phyloP scores from a whole-genome alignment of 1,139 yeast species.

The Lizanozyma gosingica region DNA sequence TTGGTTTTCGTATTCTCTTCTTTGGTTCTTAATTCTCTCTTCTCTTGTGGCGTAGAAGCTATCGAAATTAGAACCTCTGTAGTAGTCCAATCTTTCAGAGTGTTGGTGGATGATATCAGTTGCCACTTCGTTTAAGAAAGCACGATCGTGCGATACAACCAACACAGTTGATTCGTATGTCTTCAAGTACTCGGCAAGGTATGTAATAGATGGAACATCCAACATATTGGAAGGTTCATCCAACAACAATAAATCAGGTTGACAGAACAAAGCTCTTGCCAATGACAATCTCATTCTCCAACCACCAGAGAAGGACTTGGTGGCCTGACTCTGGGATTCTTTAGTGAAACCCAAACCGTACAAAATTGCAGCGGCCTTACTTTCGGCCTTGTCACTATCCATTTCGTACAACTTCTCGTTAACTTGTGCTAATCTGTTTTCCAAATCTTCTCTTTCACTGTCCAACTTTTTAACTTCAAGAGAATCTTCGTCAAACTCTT shows the following conservation, averaged over 20 bases:
- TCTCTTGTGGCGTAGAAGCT: slow-evolving; percentile 88
- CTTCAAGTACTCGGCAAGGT: slow-evolving; percentile 80
- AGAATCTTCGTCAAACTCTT: slow-evolving; percentile 75
- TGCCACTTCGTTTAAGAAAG: slow-evolving; percentile 94
- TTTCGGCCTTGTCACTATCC: slow-evolving; percentile 97
- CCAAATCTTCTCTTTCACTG: slow-evolving; percentile 82
- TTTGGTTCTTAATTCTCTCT: slow-evolving; percentile 88
- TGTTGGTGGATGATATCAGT: slow-evolving; percentile 97
- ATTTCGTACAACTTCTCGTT: slow-evolving; percentile 78
- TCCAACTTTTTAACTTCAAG: slow-evolving; percentile 74
- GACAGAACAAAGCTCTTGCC: slow-evolving; percentile 95
- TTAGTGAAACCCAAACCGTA: slow-evolving; percentile 89
- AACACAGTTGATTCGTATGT: slow-evolving; percentile 86
- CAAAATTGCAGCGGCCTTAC: slow-evolving; percentile 92
- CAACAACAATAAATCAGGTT: slow-evolving; percentile 82
- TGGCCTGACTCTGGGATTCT: slow-evolving; percentile 73
- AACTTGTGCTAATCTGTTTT: slow-evolving; percentile 65
- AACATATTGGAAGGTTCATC: slow-evolving; percentile 99
- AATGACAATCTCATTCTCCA: slow-evolving; percentile 99
- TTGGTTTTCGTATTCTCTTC: slow-evolving; percentile 93
- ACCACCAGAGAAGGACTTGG: slow-evolving; percentile 96
- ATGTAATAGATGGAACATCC: slow-evolving; percentile 98
- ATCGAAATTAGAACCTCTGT: slow-evolving; percentile 91
- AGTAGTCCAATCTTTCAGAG: slow-evolving; percentile 91
- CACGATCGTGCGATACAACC: slow-evolving; percentile 96